phyloP scores from a whole-genome alignment of 352 stramenopile genomes.

The Peronospora belbahrii region DNA sequence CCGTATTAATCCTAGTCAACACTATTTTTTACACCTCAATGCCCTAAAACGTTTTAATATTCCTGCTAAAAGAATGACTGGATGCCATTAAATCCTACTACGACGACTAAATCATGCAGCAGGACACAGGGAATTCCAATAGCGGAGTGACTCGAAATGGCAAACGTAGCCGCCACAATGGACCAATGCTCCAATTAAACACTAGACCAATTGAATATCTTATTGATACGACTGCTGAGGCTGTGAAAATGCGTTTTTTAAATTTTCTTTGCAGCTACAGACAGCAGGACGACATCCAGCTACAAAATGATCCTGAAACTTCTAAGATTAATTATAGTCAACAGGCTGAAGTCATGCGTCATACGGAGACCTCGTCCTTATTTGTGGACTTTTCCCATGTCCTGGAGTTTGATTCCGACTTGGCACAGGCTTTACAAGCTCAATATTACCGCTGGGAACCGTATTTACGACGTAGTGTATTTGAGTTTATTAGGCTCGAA shows the following conservation, averaged over 20 bases:
- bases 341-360: constrained; percentile 81
- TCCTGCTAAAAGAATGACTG: background rate
- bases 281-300: constrained; percentile 25
- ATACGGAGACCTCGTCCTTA: constrained; percentile 80
- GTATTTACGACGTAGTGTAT: constrained; percentile 60
- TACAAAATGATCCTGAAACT: background rate
- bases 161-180: constrained; percentile 38
- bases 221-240: constrained; percentile 67
- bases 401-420: constrained; percentile 72
- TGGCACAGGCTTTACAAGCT: constrained; percentile 74
- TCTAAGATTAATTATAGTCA: constrained; percentile 72
- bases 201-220: constrained; percentile 43
- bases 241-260: constrained; percentile 78
- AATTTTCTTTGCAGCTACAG: constrained; percentile 77
- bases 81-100: background rate
- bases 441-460: constrained; percentile 84
- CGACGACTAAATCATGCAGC: too few species aligned
- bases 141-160: constrained; percentile 10
- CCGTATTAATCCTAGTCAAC: too few species aligned
- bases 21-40: too few species aligned
- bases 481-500: constrained; percentile 73
- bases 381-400: constrained; percentile 85
- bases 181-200: constrained; percentile 29
- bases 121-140: constrained; percentile 1
- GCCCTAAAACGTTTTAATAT: background rate